Evolutionary conservation across 106 monocot species (phyloP), one percentile per base, ranked within the genome.

Genomic region (Allium cepa): DNA sequence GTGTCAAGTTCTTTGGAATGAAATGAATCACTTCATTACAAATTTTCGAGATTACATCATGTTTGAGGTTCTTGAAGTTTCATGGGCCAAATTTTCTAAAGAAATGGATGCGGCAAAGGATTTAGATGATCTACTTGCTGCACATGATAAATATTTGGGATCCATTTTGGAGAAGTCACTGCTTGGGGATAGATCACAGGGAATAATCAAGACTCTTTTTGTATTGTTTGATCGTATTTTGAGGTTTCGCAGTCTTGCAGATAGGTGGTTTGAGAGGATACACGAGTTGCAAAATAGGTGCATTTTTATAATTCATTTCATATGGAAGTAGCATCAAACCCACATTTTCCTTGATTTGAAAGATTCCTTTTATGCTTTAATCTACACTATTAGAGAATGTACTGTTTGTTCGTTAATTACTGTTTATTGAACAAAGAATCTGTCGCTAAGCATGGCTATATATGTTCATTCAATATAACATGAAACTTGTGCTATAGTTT

Each of bases 21-120:
- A 99, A 73, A 99, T 99, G 99, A 99, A 93, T 60, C 99, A 99
- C 76, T 99, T 99, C 57, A 75, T 99, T 11, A 90, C 84, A 61
- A 93, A 99, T 60, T 89, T 99, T 56, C 93, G 93, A 59, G 82
- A 85, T 60, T 99, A 99, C 67, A 87, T 99, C 45, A 99, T 99
- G 99, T 93, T 99, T 83, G 93, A 99, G 73, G 99, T 99, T 53
- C 87, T 93, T 66, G 99, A 99, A 60, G 83, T 90, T 22, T 93
- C 99, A 16, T 99, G 99, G 99, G 89, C 87, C 47, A 75, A 67
- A 18, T 99, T 99, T 61, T 83, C 77, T 4, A 84, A 99, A 46
- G 99, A 89, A 76, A 99, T 99, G 99, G 87, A 99, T 76, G 62
- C 80, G n/a, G 82, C 93, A 47, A 99, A 80, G 59, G 99, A 99